Conservation (phyloP, 495 filamentous ascomycete species). For the Penicillium mononematosum region DNA sequence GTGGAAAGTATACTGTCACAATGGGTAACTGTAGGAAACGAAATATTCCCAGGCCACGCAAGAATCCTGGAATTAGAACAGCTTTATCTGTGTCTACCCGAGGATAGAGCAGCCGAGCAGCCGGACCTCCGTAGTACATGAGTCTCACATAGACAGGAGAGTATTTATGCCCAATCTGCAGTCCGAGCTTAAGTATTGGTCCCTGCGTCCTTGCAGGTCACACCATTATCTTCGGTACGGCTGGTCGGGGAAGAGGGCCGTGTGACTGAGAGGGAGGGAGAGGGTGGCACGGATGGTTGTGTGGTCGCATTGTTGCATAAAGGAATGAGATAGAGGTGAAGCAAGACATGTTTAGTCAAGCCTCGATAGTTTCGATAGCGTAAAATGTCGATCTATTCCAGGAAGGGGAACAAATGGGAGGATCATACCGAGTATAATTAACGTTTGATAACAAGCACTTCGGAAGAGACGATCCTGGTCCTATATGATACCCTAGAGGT, state of each 20-base stretch:
- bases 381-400: neutral
- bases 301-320: slow-evolving; percentile 24
- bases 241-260: slow-evolving; percentile 19
- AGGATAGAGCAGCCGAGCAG: neutral
- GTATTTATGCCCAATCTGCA: neutral
- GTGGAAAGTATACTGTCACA: neutral
- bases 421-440: neutral
- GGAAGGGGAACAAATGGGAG: neutral
- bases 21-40: neutral
- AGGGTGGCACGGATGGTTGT: slow-evolving; percentile 21
- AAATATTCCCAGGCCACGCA: neutral
- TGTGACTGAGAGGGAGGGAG: slow-evolving; percentile 20
- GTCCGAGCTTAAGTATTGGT: slow-evolving; percentile 23
- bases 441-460: neutral
- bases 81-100: slow-evolving; percentile 2
- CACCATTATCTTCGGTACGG: slow-evolving; percentile 23
- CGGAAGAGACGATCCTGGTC: neutral
- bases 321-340: slow-evolving; percentile 8
- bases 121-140: slow-evolving; percentile 4
- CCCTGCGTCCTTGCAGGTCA: slow-evolving; percentile 24
- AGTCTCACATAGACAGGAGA: neutral
- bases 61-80: neutral
- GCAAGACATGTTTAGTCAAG: neutral
- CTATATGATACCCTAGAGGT: neutral
- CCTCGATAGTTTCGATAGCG: neutral